phyloP scores from a whole-genome alignment of 176 grass and related monocot genomes.

The Zea mays region DNA sequence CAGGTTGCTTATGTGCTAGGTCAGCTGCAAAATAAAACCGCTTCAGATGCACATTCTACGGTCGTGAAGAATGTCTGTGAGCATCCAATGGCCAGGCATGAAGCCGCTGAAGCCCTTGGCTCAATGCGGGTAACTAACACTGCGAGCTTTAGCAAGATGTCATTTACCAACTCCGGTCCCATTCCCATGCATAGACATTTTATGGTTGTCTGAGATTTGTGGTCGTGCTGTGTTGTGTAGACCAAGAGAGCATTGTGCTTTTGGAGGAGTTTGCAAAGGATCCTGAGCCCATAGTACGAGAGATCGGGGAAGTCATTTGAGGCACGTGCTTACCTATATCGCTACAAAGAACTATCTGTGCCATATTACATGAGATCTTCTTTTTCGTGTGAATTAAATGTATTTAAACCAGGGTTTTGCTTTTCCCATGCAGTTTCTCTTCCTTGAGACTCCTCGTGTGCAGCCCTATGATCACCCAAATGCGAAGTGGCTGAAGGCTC shows the following conservation, averaged over 20 bases:
- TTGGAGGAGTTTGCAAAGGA: conserved; percentile 72
- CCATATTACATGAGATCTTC: not conserved
- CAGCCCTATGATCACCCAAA: not conserved
- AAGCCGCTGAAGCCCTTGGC: conserved; percentile 95
- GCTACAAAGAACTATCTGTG: not conserved
- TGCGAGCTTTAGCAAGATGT: not conserved
- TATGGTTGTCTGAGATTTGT: conserved; percentile 28
- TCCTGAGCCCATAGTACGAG: conserved; percentile 74
- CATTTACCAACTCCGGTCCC: not conserved
- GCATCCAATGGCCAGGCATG: conserved; percentile 95
- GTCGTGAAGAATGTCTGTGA: conserved; percentile 71
- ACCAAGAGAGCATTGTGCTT: conserved; percentile 74
- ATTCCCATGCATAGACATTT: conserved; percentile 1
- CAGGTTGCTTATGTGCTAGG: conserved; percentile 94
- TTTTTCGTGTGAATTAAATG: not conserved
- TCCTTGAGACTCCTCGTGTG: conserved; percentile 61
- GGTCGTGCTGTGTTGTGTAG: conserved; percentile 35
- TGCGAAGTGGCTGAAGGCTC: not conserved
- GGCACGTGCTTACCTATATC: conserved; percentile 31
- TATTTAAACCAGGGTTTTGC: not conserved
- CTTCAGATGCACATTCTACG: conserved; percentile 73
- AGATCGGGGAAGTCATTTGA: conserved; percentile 86
- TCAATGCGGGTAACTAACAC: conserved; percentile 72
- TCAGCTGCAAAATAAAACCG: conserved; percentile 80
- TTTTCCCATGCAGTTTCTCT: conserved; percentile 63